Evolutionary conservation across 2,329 filamentous ascomycete species (phyloP).

Genomic region (Neophaeococcomyces aloes): DNA sequence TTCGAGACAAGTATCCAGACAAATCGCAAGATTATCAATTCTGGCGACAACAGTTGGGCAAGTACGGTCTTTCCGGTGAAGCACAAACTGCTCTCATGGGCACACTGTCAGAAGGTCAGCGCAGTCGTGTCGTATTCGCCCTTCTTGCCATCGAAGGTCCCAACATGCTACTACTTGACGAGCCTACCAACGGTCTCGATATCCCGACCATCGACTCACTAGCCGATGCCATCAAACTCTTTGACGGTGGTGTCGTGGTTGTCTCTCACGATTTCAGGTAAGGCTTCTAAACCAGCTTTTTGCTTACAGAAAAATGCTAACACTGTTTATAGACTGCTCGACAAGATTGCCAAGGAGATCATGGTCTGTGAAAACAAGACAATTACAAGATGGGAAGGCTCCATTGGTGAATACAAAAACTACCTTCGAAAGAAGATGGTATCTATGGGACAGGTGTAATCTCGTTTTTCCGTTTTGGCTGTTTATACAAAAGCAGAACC

Average conservation of each 20-base stretch:
- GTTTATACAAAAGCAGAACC: neutral
- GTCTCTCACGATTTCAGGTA: constrained; percentile 99
- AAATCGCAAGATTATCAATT: constrained; percentile 98
- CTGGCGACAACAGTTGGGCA: constrained; percentile 95
- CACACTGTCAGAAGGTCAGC: constrained; percentile 93
- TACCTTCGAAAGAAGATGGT: constrained; percentile 99
- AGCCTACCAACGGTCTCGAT: constrained; percentile 98
- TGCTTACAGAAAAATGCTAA: constrained; percentile 10
- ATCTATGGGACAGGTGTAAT: constrained; percentile 69
- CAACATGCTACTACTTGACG: constrained; percentile 96
- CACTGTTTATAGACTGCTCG: constrained; percentile 58
- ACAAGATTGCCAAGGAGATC: constrained; percentile 99
- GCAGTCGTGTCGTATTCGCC: constrained; percentile 95
- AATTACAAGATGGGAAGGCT: constrained; percentile 77
- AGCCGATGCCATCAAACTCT: constrained; percentile 95
- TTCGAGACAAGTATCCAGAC: constrained; percentile 81
- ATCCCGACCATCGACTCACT: constrained; percentile 97
- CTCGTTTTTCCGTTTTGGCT: neutral
- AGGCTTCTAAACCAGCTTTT: constrained; percentile 25
- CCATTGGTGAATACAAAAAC: constrained; percentile 94
- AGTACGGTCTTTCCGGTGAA: constrained; percentile 87
- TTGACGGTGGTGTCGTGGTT: constrained; percentile 90
- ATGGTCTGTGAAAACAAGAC: constrained; percentile 98
- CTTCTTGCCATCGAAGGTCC: constrained; percentile 87
- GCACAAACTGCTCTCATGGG: constrained; percentile 96